Conservation (phyloP, 176 grass and related monocot genomes). For the Paspalum notatum region DNA sequence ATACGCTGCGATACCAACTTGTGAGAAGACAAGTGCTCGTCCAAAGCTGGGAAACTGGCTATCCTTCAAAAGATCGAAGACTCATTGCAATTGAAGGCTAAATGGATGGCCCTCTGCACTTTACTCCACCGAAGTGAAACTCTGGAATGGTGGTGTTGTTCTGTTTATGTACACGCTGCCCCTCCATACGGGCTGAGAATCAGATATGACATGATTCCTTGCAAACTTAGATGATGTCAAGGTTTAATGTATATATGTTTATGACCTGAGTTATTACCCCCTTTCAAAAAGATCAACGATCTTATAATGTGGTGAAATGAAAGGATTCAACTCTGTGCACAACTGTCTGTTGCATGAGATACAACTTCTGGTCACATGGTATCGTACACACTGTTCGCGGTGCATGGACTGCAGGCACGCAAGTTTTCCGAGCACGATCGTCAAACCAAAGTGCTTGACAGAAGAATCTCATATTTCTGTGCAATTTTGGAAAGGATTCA, state of each 20-base stretch:
- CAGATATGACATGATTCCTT: conserved; percentile 28
- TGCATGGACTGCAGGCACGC: background rate
- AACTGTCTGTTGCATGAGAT: conserved; percentile 4
- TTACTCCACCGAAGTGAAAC: conserved; percentile 2
- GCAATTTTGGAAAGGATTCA: background rate
- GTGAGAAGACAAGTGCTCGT: conserved; percentile 30
- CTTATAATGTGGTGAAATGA: conserved; percentile 13
- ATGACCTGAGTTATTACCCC: background rate
- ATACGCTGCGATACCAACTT: conserved; percentile 4
- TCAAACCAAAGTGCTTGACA: background rate
- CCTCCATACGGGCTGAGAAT: conserved; percentile 14
- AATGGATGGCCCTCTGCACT: background rate
- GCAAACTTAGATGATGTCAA: background rate
- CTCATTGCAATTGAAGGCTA: conserved; percentile 12
- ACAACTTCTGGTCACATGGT: background rate
- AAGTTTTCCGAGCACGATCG: background rate
- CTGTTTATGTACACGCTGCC: background rate
- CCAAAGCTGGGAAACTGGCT: conserved; percentile 47
- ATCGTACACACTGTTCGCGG: background rate
- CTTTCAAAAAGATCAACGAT: conserved; percentile 1
- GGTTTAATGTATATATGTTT: conserved; percentile 18
- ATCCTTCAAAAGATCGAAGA: conserved; percentile 41
- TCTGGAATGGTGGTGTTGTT: background rate
- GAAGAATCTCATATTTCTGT: background rate
- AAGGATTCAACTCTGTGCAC: background rate